A percentile compares a stretch with the other conserved stretches of the same genome.
Conservation (phyloP, 495 filamentous ascomycete species). For the Parachaetomium inaequale region DNA sequence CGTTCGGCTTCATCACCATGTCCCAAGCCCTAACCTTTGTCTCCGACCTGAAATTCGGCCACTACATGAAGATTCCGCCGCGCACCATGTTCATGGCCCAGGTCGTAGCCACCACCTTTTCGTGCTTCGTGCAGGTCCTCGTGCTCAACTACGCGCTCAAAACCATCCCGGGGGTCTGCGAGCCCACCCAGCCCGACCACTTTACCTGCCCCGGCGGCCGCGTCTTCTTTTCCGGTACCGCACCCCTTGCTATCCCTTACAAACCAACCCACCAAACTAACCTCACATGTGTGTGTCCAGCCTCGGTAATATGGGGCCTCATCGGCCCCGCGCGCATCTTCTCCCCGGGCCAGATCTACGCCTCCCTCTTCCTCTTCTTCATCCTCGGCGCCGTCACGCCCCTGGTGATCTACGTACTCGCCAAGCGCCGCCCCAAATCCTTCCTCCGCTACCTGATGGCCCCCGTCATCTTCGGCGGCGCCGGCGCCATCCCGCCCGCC, state of each 20-base stretch:
- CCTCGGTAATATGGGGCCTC: constrained; percentile 67
- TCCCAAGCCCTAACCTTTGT: constrained; percentile 55
- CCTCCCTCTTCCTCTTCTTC: constrained; percentile 62
- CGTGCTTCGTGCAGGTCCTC: constrained; percentile 62
- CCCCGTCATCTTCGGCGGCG: constrained; percentile 66
- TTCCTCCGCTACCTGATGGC: constrained; percentile 56
- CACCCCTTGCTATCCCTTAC: background rate
- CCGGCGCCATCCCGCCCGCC: constrained; percentile 61
- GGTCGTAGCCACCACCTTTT: constrained; percentile 61
- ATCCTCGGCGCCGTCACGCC: constrained; percentile 55
- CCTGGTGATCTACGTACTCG: constrained; percentile 53
- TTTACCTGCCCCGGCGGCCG: constrained; percentile 67
- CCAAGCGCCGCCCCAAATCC: constrained; percentile 52
- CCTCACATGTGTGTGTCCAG: constrained; percentile 15
- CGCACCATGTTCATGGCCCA: constrained; percentile 66
- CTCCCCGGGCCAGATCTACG: constrained; percentile 65
- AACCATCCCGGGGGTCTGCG: constrained; percentile 60
- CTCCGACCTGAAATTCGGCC: constrained; percentile 56
- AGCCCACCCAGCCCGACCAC: constrained; percentile 54
- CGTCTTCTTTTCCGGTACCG: constrained; percentile 60
- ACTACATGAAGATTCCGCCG: constrained; percentile 71
- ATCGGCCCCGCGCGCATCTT: constrained; percentile 65
- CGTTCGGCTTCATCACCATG: constrained; percentile 69
- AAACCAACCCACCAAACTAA: too few relatives aligned
- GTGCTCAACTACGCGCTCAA: constrained; percentile 64